Evolutionary conservation across 257 asterid genomes (phyloP).

Genomic region (Apocynum venetum): DNA sequence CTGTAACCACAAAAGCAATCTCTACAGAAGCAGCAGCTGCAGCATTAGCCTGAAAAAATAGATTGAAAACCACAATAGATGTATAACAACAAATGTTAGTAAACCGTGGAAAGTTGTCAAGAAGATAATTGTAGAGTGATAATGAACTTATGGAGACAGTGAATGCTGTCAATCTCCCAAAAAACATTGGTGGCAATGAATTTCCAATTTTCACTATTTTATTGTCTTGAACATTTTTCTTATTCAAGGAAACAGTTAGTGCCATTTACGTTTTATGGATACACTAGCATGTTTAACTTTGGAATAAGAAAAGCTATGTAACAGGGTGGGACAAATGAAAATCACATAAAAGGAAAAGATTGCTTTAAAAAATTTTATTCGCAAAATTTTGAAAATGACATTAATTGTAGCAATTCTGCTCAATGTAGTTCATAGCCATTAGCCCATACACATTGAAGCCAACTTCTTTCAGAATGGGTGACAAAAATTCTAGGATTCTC

Average conservation of each 20-base stretch:
- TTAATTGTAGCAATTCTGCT: neutral
- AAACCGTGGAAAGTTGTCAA: constrained; percentile 17
- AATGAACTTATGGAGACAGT: too few species aligned
- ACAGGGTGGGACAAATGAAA: neutral
- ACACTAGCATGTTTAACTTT: neutral
- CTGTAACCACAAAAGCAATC: constrained; percentile 28
- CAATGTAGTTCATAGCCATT: neutral
- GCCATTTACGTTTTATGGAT: neutral
- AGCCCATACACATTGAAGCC: neutral
- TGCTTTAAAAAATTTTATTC: neutral
- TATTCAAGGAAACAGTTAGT: neutral
- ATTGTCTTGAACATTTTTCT: neutral
- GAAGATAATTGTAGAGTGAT: neutral
- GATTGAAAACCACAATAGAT: constrained; percentile 20
- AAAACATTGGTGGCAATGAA: neutral
- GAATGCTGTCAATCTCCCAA: neutral
- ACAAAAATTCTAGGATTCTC: neutral
- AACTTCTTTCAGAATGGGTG: neutral
- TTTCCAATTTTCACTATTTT: neutral
- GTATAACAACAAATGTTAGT: constrained; percentile 21
- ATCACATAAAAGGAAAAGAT: neutral
- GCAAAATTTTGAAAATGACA: neutral
- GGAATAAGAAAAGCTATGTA: neutral
- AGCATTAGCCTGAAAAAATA: constrained; percentile 43
- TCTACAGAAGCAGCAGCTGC: constrained; percentile 41